A percentile compares a stretch with the other conserved stretches of the same genome.
Evolutionary conservation across 2,329 filamentous ascomycete genomes (phyloP).

Genomic region (Aspergillus nomiae): DNA sequence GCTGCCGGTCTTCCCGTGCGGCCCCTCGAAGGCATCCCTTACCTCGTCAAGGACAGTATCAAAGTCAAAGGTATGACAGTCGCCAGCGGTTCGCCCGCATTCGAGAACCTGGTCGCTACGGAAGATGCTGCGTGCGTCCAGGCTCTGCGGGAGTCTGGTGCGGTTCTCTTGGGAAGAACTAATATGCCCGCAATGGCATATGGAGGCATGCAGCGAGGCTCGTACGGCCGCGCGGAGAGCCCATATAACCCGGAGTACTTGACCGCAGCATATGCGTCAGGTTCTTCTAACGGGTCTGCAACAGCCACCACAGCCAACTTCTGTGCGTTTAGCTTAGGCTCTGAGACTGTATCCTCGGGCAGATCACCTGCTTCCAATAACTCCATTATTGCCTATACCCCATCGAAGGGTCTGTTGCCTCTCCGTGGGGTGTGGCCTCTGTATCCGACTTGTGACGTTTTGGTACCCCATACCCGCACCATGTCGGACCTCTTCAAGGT

Average conservation of each 20-base stretch:
- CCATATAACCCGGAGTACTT: slow-evolving; percentile 59
- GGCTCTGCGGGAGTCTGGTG: slow-evolving; percentile 52
- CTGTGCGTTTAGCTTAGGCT: slow-evolving; percentile 56
- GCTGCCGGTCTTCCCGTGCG: slow-evolving; percentile 38
- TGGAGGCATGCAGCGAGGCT: slow-evolving; percentile 59
- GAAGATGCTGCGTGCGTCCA: slow-evolving; percentile 56
- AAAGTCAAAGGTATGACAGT: slow-evolving; percentile 57
- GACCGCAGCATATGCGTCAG: slow-evolving; percentile 58
- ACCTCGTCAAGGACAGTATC: slow-evolving; percentile 61
- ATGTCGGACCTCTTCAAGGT: slow-evolving; percentile 54
- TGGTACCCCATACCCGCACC: slow-evolving; percentile 56
- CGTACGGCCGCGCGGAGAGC: slow-evolving; percentile 59
- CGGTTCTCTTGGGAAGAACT: slow-evolving; percentile 56
- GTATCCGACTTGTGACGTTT: slow-evolving; percentile 58
- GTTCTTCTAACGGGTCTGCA: slow-evolving; percentile 60
- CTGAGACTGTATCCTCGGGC: slow-evolving; percentile 60
- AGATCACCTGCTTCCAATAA: slow-evolving; percentile 61
- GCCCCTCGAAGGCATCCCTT: slow-evolving; percentile 59
- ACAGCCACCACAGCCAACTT: slow-evolving; percentile 55
- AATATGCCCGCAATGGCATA: slow-evolving; percentile 64
- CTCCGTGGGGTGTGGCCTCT: slow-evolving; percentile 58
- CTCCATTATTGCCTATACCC: slow-evolving; percentile 58
- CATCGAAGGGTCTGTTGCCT: slow-evolving; percentile 55
- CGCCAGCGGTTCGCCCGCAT: slow-evolving; percentile 58
- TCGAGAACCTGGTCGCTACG: slow-evolving; percentile 52